Evolutionary conservation across 73 alveolate genomes (phyloP).

Genomic region (Chromera velia): DNA sequence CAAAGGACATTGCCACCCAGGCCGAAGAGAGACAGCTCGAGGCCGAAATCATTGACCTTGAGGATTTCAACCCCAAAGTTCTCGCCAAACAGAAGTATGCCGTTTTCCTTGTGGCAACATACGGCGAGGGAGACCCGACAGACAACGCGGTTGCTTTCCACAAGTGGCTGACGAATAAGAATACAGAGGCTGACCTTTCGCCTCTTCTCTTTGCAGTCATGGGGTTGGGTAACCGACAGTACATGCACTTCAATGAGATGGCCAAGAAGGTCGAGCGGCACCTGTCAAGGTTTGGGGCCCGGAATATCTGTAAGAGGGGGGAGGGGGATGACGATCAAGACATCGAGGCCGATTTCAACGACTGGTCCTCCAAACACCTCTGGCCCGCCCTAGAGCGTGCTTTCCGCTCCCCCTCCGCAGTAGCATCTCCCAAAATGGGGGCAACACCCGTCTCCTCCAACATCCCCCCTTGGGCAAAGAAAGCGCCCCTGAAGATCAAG

Average conservation of each 20-base stretch:
- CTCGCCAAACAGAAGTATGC: conserved; percentile 13
- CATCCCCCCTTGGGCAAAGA: no score
- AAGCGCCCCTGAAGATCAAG: no score
- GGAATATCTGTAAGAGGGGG: conserved; percentile 19
- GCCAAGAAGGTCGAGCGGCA: conserved; percentile 38
- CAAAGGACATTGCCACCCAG: not conserved
- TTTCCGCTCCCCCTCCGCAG: no score
- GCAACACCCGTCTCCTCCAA: no score
- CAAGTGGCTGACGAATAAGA: conserved; percentile 32
- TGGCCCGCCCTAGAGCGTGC: no score
- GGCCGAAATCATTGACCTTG: conserved; percentile 5
- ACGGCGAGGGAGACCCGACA: conserved; percentile 59
- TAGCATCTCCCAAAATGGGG: no score
- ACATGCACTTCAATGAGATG: conserved; percentile 44
- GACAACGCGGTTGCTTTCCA: conserved; percentile 47
- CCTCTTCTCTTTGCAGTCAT: conserved; percentile 27
- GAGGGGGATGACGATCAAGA: conserved; percentile 44
- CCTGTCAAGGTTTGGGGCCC: conserved; percentile 34
- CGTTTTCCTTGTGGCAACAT: conserved; percentile 40
- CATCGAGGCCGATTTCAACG: conserved; percentile 45
- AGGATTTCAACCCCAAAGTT: conserved; percentile 44
- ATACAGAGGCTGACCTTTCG: not conserved
- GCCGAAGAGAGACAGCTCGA: not conserved
- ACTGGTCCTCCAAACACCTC: no score
- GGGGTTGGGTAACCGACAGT: conserved; percentile 52